Conservation (phyloP, 805 yeast species). For the Hanseniaspora lindneri region DNA sequence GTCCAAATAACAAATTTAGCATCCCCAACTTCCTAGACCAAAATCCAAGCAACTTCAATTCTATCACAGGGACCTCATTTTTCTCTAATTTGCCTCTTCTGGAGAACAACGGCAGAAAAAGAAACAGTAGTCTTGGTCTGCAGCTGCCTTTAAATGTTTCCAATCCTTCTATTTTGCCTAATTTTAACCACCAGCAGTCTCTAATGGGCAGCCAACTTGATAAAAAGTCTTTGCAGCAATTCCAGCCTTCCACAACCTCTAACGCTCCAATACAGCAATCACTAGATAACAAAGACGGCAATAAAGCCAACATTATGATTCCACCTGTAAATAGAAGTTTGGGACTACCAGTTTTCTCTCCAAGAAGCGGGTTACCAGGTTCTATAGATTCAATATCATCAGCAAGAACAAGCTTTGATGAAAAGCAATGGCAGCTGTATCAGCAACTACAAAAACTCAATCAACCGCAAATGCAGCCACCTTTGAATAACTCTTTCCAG, state of each 20-base stretch:
- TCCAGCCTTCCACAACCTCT: not conserved
- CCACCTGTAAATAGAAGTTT: constrained; percentile 1
- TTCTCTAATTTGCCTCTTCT: not conserved
- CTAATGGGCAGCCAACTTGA: not conserved
- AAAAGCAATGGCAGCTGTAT: constrained; percentile 10
- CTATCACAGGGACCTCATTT: not conserved
- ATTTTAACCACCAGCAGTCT: not conserved
- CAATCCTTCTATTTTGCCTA: not conserved
- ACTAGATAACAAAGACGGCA: not conserved
- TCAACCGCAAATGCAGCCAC: constrained; percentile 6
- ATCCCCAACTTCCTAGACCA: not conserved
- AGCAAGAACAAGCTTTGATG: constrained; percentile 14
- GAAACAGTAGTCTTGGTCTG: constrained; percentile 11
- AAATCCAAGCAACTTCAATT: not conserved
- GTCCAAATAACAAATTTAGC: not conserved
- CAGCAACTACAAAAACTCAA: constrained; percentile 3
- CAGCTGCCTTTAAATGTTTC: constrained; percentile 1
- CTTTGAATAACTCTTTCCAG: not conserved
- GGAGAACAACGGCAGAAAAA: constrained; percentile 4
- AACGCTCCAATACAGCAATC: not conserved
- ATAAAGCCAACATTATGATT: not conserved
- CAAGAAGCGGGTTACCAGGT: constrained; percentile 1
- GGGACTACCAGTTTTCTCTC: constrained; percentile 1
- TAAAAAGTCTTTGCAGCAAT: not conserved
- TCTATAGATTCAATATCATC: constrained; percentile 10